These are phyloP conservation scores for Paecilomyces niveus DNA, from an alignment of 2,329 filamentous ascomycete genomes.

Conservation along the genomic window DNA sequence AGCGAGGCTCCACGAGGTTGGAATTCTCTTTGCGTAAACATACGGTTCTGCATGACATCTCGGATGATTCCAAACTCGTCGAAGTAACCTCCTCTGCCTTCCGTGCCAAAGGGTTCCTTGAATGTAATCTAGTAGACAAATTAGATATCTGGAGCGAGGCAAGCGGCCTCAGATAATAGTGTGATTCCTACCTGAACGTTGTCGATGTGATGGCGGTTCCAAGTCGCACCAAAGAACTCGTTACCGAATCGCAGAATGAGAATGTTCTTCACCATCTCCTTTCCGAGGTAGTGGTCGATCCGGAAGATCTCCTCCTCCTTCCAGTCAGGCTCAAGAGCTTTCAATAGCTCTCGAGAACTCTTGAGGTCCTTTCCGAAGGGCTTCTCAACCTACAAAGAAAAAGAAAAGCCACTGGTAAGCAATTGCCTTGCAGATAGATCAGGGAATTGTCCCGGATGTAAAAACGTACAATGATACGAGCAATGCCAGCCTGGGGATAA, in stretches of 20 bases:
- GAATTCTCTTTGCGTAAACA: conserved; percentile 18
- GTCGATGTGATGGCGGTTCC: conserved; percentile 99
- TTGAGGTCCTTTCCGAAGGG: conserved; percentile 95
- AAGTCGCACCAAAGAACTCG: conserved; percentile 96
- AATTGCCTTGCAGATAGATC: neutral
- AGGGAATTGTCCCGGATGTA: neutral
- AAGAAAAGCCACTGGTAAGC: neutral
- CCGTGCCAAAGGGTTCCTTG: conserved; percentile 98
- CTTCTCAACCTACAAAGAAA: conserved; percentile 73
- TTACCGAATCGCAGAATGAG: conserved; percentile 97
- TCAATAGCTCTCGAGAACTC: conserved; percentile 90
- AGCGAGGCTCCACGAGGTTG: conserved; percentile 4
- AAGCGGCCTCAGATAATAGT: neutral
- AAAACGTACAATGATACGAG: conserved; percentile 80
- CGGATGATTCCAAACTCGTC: conserved; percentile 99
- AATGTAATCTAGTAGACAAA: conserved; percentile 65
- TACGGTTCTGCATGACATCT: conserved; percentile 98
- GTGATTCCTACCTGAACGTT: conserved; percentile 65
- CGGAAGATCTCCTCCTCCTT: conserved; percentile 98
- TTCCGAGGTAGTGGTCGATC: conserved; percentile 98
- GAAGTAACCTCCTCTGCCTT: conserved; percentile 96
- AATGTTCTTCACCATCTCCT: conserved; percentile 99
- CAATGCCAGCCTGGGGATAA: conserved; percentile 85
- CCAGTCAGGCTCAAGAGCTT: conserved; percentile 94
- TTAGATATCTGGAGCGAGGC: conserved; percentile 5